Conservation (phyloP, 805 yeast species). For the Pichia heedii region DNA sequence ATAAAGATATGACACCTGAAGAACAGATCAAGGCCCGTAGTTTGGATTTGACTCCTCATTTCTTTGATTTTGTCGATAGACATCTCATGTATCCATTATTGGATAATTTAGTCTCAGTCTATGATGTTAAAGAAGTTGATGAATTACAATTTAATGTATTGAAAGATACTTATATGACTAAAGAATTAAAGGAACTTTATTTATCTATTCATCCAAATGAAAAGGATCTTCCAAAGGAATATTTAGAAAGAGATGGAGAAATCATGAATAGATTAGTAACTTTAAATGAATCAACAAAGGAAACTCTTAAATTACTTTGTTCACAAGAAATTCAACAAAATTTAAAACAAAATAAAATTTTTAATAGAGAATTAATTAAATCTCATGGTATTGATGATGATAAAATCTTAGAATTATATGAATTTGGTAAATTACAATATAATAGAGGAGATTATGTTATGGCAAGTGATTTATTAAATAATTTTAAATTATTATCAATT, state of each 20-base stretch:
- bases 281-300: slow-evolving; percentile 35
- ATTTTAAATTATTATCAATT: slow-evolving; percentile 47
- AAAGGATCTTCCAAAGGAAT: slow-evolving; percentile 31
- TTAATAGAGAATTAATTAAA: slow-evolving; percentile 38
- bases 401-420: slow-evolving; percentile 42
- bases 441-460: slow-evolving; percentile 53
- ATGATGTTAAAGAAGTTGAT: slow-evolving; percentile 34
- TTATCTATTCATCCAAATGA: slow-evolving; percentile 31
- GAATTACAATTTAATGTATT: slow-evolving; percentile 43
- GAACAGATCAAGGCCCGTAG: slow-evolving; percentile 35
- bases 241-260: slow-evolving; percentile 31
- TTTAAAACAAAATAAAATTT: slow-evolving; percentile 46
- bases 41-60: slow-evolving; percentile 45
- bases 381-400: slow-evolving; percentile 39
- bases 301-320: slow-evolving; percentile 37
- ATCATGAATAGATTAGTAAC: slow-evolving; percentile 30
- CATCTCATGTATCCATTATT: slow-evolving; percentile 40
- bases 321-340: slow-evolving; percentile 43
- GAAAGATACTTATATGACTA: slow-evolving; percentile 49
- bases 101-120: slow-evolving; percentile 13
- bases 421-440: slow-evolving; percentile 54
- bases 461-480: slow-evolving; percentile 50
- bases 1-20: background rate
- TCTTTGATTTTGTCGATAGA: slow-evolving; percentile 53
- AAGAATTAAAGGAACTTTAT: slow-evolving; percentile 39